Evolutionary conservation across 2,329 filamentous ascomycete species (phyloP).

Genomic region (Orbilia javanica): DNA sequence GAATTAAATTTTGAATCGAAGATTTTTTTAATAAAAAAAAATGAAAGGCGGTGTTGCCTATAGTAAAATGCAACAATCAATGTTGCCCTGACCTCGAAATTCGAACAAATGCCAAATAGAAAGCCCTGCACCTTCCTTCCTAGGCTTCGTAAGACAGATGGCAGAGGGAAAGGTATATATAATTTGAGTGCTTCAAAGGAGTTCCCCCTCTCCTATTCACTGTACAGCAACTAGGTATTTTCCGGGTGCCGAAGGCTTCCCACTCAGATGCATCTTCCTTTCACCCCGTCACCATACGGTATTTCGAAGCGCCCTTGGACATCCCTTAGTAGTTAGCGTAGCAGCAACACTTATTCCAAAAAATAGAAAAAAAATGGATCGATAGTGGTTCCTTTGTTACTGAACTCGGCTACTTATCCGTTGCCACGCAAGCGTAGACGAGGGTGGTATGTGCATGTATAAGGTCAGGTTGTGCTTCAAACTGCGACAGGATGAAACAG

Average conservation of each 20-base stretch:
- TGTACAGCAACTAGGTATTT: not conserved
- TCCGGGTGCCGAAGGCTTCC: conserved; percentile 25
- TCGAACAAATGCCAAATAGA: not conserved
- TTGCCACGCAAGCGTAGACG: conserved; percentile 26
- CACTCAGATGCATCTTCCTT: not conserved
- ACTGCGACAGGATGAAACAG: conserved; percentile 32
- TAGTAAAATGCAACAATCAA: conserved; percentile 15
- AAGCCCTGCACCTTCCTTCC: conserved; percentile 3
- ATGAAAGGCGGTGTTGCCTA: not conserved
- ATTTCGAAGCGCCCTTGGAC: conserved; percentile 33
- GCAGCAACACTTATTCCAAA: not conserved
- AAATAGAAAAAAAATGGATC: not conserved
- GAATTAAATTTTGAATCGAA: not conserved
- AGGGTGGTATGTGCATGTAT: conserved; percentile 11
- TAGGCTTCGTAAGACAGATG: not conserved
- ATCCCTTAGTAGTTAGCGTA: conserved; percentile 14
- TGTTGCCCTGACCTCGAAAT: not conserved
- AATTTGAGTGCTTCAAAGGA: not conserved
- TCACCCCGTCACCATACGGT: conserved; percentile 34
- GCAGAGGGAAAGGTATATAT: conserved; percentile 9
- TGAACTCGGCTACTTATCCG: conserved; percentile 10
- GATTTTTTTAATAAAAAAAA: not conserved
- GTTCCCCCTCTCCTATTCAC: conserved; percentile 8
- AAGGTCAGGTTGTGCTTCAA: conserved; percentile 31
- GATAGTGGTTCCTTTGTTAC: not conserved